Evolutionary conservation across 192 early-diverging fungal species (phyloP).

Genomic region (Coemansia sp.): DNA sequence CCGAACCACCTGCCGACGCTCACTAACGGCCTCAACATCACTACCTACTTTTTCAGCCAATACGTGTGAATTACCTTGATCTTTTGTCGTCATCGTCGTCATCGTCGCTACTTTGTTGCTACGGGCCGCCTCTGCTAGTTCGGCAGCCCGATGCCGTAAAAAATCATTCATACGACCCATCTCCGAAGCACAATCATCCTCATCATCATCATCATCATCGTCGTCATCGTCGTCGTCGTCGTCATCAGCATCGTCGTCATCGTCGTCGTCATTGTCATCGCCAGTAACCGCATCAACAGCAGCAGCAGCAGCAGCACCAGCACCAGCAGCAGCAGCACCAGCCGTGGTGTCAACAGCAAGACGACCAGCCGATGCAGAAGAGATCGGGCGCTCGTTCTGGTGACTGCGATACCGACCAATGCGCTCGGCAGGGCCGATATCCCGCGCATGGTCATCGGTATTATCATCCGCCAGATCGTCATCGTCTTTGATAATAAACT

Average conservation of each 20-base stretch:
- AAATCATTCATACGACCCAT: conserved; percentile 23
- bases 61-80: conserved; percentile 23
- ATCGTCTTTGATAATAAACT: conserved; percentile 39
- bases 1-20: conserved; percentile 24
- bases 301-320: too few relatives aligned
- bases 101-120: background rate
- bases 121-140: conserved; percentile 8
- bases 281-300: too few relatives aligned
- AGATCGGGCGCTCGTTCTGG: conserved; percentile 32
- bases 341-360: background rate
- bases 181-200: conserved; percentile 22
- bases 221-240: too few relatives aligned
- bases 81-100: background rate
- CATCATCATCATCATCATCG: conserved; percentile 22
- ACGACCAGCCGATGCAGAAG: background rate
- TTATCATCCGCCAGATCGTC: conserved; percentile 12
- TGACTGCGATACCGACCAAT: conserved; percentile 51
- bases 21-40: background rate
- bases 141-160: conserved; percentile 15
- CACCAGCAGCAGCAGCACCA: conserved; percentile 2
- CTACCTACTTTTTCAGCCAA: conserved; percentile 24
- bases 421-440: conserved; percentile 39
- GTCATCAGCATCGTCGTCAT: too few relatives aligned
- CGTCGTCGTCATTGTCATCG: too few relatives aligned
- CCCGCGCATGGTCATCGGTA: conserved; percentile 21